Percentiles rank a stretch among this genome's conserved stretches.
Conservation (phyloP, 148 eudicot species). For the Persicaria tinctoria region DNA sequence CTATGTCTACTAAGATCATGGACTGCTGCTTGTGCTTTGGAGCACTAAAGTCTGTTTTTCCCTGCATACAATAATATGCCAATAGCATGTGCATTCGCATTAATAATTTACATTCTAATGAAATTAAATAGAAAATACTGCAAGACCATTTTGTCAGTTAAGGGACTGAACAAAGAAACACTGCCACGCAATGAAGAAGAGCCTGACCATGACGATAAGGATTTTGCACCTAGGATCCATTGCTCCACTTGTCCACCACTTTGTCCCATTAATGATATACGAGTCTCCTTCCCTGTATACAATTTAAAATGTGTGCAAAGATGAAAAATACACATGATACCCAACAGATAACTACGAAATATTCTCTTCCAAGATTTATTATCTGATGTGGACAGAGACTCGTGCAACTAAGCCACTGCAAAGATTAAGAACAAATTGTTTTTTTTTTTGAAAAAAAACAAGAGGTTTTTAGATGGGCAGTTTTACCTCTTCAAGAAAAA, state of each 20-base stretch:
- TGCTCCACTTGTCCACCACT: constrained; percentile 99
- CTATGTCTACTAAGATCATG: constrained; percentile 85
- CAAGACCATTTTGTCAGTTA: too few species aligned
- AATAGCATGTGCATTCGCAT: not conserved
- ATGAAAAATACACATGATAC: not conserved
- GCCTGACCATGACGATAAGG: constrained; percentile 85
- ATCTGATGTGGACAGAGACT: not conserved
- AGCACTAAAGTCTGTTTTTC: constrained; percentile 79
- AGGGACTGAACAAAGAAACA: not conserved
- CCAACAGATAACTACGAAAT: not conserved
- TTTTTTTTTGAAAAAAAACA: not conserved
- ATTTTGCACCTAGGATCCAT: constrained; percentile 99
- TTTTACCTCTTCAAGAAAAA: not conserved
- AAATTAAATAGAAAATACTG: not conserved
- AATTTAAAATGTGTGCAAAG: not conserved
- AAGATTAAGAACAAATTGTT: not conserved
- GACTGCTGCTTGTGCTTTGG: constrained; percentile 92
- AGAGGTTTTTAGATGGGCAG: not conserved
- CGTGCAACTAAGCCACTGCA: not conserved
- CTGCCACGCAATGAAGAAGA: not conserved
- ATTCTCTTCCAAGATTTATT: not conserved
- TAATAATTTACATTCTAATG: constrained; percentile 1
- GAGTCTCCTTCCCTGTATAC: constrained; percentile 66
- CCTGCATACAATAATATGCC: constrained; percentile 42
- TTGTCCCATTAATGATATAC: constrained; percentile 78